These are phyloP conservation scores for Chaetomiaceae sp. DNA, from an alignment of 2,329 filamentous ascomycete species.

Conservation along the genomic window DNA sequence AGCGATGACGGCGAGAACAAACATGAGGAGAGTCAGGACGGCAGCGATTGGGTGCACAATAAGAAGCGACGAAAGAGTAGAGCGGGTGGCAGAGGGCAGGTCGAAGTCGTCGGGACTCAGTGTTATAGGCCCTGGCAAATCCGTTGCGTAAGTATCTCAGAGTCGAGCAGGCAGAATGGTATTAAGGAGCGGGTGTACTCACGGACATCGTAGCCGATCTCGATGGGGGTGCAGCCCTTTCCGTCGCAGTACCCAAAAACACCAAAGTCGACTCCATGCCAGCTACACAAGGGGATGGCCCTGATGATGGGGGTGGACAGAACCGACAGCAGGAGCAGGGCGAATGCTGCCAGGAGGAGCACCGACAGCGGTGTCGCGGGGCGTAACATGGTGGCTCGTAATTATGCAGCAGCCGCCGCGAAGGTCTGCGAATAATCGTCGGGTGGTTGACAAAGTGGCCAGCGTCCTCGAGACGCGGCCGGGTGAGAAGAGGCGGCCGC, in stretches of 20 bases:
- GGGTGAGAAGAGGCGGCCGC: slow-evolving; percentile 17
- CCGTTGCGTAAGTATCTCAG: slow-evolving; percentile 37
- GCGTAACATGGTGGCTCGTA: slow-evolving; percentile 66
- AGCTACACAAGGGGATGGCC: slow-evolving; percentile 75
- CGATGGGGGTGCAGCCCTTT: slow-evolving; percentile 62
- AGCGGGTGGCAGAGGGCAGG: slow-evolving; percentile 47
- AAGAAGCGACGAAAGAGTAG: slow-evolving; percentile 76
- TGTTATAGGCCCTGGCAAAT: slow-evolving; percentile 44
- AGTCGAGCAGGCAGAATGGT: slow-evolving; percentile 30
- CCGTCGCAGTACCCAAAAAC: slow-evolving; percentile 84
- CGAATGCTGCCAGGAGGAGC: slow-evolving; percentile 80
- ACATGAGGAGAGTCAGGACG: slow-evolving; percentile 77
- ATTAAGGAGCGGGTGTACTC: slow-evolving; percentile 28
- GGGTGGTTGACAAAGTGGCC: slow-evolving; percentile 27
- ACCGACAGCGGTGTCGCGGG: slow-evolving; percentile 88
- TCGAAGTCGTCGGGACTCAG: slow-evolving; percentile 46
- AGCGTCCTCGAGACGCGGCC: slow-evolving; percentile 44
- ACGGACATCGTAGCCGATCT: slow-evolving; percentile 85
- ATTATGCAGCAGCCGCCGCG: not conserved
- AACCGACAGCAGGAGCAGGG: slow-evolving; percentile 75
- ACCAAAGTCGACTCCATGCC: slow-evolving; percentile 73
- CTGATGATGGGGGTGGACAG: slow-evolving; percentile 89
- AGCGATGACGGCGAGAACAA: slow-evolving; percentile 70
- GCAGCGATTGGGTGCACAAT: slow-evolving; percentile 91
- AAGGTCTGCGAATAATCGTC: not conserved